Conservation (phyloP, 805 yeast genomes). For the Metschnikowia continentalis region DNA sequence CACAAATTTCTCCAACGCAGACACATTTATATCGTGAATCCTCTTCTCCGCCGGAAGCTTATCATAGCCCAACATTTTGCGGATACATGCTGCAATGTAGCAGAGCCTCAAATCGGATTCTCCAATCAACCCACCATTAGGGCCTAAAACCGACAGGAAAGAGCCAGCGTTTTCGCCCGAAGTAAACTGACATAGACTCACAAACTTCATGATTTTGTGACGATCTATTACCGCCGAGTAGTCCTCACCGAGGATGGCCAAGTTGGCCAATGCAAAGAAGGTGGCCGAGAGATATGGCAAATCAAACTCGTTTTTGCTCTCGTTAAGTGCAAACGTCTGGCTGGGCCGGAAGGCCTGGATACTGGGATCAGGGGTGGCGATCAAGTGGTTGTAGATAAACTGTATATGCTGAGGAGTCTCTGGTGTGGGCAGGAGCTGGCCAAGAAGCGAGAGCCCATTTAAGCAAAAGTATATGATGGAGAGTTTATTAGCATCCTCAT, state of each 20-base stretch:
- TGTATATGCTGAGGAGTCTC: constrained; percentile 24
- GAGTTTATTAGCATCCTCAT: constrained; percentile 65
- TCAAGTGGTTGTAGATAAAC: constrained; percentile 44
- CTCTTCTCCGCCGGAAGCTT: constrained; percentile 21
- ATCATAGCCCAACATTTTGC: constrained; percentile 46
- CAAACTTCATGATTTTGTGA: constrained; percentile 52
- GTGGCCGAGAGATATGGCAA: constrained; percentile 71
- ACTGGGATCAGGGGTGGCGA: constrained; percentile 33
- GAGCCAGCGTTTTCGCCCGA: constrained; percentile 30
- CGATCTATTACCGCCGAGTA: constrained; percentile 29
- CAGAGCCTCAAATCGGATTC: constrained; percentile 71
- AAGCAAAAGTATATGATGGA: constrained; percentile 70
- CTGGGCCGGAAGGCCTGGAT: constrained; percentile 55
- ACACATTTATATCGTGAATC: constrained; percentile 40
- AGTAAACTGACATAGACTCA: constrained; percentile 53
- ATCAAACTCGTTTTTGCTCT: constrained; percentile 39
- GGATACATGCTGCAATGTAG: constrained; percentile 66
- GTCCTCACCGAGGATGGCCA: constrained; percentile 49
- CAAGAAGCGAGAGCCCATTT: constrained; percentile 52
- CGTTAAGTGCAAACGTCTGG: constrained; percentile 35
- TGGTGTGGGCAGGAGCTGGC: constrained; percentile 26
- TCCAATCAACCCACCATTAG: constrained; percentile 39
- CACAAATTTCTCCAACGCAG: constrained; percentile 34
- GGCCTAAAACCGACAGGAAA: constrained; percentile 30
- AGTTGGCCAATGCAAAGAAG: constrained; percentile 61